Percentiles rank a stretch among this genome's conserved stretches.
Evolutionary conservation across 73 alveolate genomes (phyloP).

Genomic region (Uronychia setigera): DNA sequence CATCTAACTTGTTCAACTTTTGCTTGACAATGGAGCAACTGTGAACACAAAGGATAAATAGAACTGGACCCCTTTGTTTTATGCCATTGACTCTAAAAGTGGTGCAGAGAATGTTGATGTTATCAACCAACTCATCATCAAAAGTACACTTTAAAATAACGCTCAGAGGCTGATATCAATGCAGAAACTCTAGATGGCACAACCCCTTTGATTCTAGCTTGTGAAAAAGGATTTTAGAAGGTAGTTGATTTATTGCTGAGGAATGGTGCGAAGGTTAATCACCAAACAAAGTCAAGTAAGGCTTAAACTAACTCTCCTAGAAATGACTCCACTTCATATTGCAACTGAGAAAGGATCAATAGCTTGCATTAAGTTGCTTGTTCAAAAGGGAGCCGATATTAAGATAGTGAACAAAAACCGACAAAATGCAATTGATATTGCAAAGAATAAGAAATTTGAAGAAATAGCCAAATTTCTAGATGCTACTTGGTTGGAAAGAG

Average conservation of each 20-base stretch:
- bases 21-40: conserved; percentile 24
- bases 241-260: conserved; percentile 27
- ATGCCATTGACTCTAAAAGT: conserved; percentile 36
- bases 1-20: conserved; percentile 38
- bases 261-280: conserved; percentile 30
- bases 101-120: conserved; percentile 58
- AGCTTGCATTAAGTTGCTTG: conserved; percentile 33
- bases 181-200: conserved; percentile 29
- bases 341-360: conserved; percentile 36
- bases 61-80: conserved; percentile 41
- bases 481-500: conserved; percentile 8
- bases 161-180: conserved; percentile 48
- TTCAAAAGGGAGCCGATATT: conserved; percentile 9
- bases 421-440: conserved; percentile 19
- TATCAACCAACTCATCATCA: conserved; percentile 25
- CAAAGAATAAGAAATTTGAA: conserved; percentile 3
- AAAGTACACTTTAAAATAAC: neutral
- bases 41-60: conserved; percentile 48
- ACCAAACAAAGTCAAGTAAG: neutral
- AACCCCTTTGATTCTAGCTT: conserved; percentile 45
- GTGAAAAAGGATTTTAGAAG: conserved; percentile 35
- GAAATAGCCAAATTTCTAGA: neutral
- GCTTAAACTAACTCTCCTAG: neutral
- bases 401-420: conserved; percentile 15
- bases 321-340: conserved; percentile 43